phyloP scores from a whole-genome alignment of 805 yeast species.

The Ascoidea rubescens region DNA sequence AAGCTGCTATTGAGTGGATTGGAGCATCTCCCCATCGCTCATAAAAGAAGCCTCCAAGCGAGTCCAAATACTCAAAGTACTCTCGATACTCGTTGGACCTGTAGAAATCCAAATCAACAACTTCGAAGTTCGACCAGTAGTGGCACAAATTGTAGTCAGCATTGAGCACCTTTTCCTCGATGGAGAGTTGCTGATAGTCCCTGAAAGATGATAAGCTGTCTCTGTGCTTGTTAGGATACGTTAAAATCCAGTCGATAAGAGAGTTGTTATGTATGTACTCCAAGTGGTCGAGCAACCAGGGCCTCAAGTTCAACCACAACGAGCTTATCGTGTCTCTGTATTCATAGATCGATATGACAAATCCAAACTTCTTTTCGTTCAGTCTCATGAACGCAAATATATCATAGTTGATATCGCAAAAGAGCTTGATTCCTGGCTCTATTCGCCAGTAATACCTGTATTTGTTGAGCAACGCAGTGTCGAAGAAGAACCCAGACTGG shows the following conservation, averaged over 20 bases:
- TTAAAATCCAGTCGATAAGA: constrained; percentile 45
- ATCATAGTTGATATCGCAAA: constrained; percentile 71
- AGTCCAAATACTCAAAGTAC: constrained; percentile 56
- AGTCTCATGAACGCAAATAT: constrained; percentile 71
- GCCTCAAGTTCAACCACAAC: constrained; percentile 61
- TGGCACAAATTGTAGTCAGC: constrained; percentile 72
- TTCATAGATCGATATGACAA: constrained; percentile 63
- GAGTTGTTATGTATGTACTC: constrained; percentile 44
- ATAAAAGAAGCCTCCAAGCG: constrained; percentile 73
- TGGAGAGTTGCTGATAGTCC: background rate
- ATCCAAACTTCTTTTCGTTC: constrained; percentile 59
- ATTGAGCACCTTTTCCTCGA: constrained; percentile 20
- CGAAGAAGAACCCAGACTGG: constrained; percentile 74
- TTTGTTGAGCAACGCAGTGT: constrained; percentile 47
- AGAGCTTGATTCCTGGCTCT: constrained; percentile 66
- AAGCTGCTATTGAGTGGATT: constrained; percentile 68
- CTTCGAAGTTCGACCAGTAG: constrained; percentile 80
- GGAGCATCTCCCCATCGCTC: constrained; percentile 93
- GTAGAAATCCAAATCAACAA: constrained; percentile 65
- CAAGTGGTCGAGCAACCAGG: constrained; percentile 47
- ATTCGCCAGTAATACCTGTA: constrained; percentile 91
- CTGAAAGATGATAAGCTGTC: too few species aligned
- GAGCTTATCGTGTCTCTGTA: constrained; percentile 58
- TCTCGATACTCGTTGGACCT: constrained; percentile 51
- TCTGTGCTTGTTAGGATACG: constrained; percentile 10